Base-by-base conservation (phyloP, 169 alveolate species). In the Sarcocystis neurona region DNA sequence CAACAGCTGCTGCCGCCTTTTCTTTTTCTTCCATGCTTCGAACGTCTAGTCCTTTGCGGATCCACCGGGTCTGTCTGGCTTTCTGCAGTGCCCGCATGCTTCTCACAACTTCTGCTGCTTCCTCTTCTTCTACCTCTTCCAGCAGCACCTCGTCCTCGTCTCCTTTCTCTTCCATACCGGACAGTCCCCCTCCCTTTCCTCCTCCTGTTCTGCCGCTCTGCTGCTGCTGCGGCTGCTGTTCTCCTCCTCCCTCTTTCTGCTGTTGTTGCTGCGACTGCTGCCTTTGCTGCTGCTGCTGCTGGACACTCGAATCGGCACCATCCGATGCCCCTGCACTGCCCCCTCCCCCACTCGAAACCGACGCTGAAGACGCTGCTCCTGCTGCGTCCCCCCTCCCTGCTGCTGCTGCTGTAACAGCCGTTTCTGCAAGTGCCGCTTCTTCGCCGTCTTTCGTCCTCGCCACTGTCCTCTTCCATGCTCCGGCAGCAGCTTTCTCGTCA, bases 61-160 rank as follows among this genome's bases (percentile, higher is more conserved):
- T n/a, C 27, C 56, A 56, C 15, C 41, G 82, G 2, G 32, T 39
- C 32, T 72, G 82, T 30, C 82, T n/a, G 8, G 53, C 3, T 18
- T 39, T 72, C 23, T 72, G 82, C 32, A 72, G 50, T 2, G 34
- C 56, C 18, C 32, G 47, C 82, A 72, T 72, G 34, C 82, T 72
- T 39, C 41, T 32, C 18, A 72, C 58, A 4, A 72, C 82, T 8
- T 39, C 43, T 18, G 18, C 23, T 30, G 32, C 41, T 39, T 72
- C 82, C 34, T 72, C 56, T 39, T 27, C 82, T 37, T 72, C 82
- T 1, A 39, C 82, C 3, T 37, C 82, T 70, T 72, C 82, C 32
- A 39, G 34, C 32, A 5, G 56, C n/a, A 2, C 58, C 56, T 72
- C 30, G 23, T 23, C 23, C 23, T 23, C 30, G 23, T 53, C 66